These are phyloP conservation scores for Canavalia ensiformis DNA, from an alignment of 306 rosid species.

Conservation along the genomic window DNA sequence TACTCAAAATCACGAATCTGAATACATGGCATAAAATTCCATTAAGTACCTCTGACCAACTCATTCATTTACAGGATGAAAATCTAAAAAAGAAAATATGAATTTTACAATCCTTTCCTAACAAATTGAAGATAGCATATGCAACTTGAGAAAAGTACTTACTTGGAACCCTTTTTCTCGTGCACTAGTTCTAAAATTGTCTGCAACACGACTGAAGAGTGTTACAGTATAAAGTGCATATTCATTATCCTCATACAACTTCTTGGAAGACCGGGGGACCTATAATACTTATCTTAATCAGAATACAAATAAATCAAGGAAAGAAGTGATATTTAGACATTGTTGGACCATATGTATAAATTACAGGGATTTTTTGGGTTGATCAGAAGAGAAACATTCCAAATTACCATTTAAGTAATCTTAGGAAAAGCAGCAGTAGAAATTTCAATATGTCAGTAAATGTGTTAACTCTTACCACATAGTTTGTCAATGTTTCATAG, in stretches of 20 bases:
- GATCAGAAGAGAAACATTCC: slow-evolving; percentile 7
- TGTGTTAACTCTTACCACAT: slow-evolving; percentile 67
- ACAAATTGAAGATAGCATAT: background rate
- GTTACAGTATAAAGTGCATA: slow-evolving; percentile 85
- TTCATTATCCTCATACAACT: slow-evolving; percentile 83
- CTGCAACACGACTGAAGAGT: slow-evolving; percentile 80
- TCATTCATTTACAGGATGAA: background rate
- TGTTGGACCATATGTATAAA: slow-evolving; percentile 19
- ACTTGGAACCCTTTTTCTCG: slow-evolving; percentile 87
- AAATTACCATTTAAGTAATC: slow-evolving; percentile 32
- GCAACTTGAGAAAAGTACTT: slow-evolving; percentile 45
- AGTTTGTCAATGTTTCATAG: slow-evolving; percentile 85
- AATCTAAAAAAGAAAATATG: slow-evolving; percentile 1
- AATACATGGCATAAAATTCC: slow-evolving; percentile 32
- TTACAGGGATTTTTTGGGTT: background rate
- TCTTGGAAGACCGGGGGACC: slow-evolving; percentile 88
- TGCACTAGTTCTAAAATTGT: slow-evolving; percentile 82
- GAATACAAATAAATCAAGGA: slow-evolving; percentile 21
- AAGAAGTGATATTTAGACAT: background rate
- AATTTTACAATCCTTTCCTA: slow-evolving; percentile 18
- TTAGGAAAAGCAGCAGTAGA: slow-evolving; percentile 27
- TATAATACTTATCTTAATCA: slow-evolving; percentile 57
- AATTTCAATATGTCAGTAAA: slow-evolving; percentile 31
- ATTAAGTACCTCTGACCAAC: slow-evolving; percentile 27
- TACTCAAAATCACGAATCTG: slow-evolving; percentile 87